phyloP scores from a whole-genome alignment of 805 yeast species.

The Ogataea dorogensis region DNA sequence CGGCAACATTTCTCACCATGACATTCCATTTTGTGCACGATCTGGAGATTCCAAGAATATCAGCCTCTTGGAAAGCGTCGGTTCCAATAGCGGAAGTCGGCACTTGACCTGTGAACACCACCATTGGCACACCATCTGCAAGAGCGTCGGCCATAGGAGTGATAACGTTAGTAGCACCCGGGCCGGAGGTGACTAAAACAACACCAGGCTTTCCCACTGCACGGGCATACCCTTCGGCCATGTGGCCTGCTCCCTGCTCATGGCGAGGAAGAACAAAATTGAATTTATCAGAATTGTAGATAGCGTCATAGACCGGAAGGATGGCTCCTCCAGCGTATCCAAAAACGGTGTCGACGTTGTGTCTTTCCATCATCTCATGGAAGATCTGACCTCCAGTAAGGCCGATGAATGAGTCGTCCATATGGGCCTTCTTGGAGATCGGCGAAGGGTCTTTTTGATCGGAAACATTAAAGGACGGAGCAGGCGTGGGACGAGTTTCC shows the following conservation, averaged over 20 bases:
- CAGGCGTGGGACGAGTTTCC: constrained; percentile 38
- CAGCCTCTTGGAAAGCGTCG: constrained; percentile 99
- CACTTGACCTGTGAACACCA: constrained; percentile 97
- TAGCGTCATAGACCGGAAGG: constrained; percentile 96
- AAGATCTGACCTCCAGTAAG: constrained; percentile 98
- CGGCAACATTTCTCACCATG: constrained; percentile 94
- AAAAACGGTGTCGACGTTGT: constrained; percentile 91
- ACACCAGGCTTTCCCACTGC: constrained; percentile 97
- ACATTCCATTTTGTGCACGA: constrained; percentile 99
- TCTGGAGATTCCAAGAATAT: constrained; percentile 93
- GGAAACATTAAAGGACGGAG: constrained; percentile 49
- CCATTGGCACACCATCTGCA: constrained; percentile 95
- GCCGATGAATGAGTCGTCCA: constrained; percentile 91
- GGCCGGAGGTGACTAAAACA: constrained; percentile 97
- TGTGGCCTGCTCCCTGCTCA: constrained; percentile 99
- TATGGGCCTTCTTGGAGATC: constrained; percentile 24
- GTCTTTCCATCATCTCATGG: constrained; percentile 98
- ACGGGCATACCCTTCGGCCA: constrained; percentile 99
- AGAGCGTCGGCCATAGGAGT: constrained; percentile 99
- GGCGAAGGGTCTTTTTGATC: constrained; percentile 22
- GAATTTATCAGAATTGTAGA: constrained; percentile 85
- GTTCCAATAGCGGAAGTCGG: constrained; percentile 95
- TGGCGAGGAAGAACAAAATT: constrained; percentile 91
- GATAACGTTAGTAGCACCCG: constrained; percentile 97
- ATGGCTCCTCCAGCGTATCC: constrained; percentile 99